Conservation (phyloP, 257 asterid genomes). For the Nyctanthes arbortristis region DNA sequence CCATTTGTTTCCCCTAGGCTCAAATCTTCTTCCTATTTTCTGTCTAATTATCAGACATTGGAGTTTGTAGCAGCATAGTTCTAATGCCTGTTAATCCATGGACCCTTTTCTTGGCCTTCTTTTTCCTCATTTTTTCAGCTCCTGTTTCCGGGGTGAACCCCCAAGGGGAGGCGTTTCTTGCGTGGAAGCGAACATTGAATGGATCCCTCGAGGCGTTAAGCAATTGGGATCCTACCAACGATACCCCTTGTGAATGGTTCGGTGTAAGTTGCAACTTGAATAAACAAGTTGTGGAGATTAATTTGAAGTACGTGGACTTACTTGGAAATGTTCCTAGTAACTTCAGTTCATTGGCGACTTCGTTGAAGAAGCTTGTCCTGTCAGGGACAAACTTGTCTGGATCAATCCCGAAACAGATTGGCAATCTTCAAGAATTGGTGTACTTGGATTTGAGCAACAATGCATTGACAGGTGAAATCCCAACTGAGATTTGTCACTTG, state of each 20-base stretch:
- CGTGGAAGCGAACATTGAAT: slow-evolving; percentile 56
- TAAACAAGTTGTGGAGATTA: slow-evolving; percentile 48
- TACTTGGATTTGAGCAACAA: slow-evolving; percentile 66
- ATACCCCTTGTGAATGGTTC: slow-evolving; percentile 47
- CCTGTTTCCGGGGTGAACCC: slow-evolving; percentile 38
- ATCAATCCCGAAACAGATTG: slow-evolving; percentile 49
- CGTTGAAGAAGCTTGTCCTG: slow-evolving; percentile 45
- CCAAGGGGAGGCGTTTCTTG: slow-evolving; percentile 61
- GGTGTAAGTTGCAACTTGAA: slow-evolving; percentile 55
- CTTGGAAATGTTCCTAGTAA: slow-evolving; percentile 51
- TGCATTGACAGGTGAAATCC: slow-evolving; percentile 60
- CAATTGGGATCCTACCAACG: slow-evolving; percentile 60
- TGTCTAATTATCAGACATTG: slow-evolving; percentile 33
- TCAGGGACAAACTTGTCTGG: slow-evolving; percentile 67
- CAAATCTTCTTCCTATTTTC: slow-evolving; percentile 34
- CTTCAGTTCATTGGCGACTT: slow-evolving; percentile 38
- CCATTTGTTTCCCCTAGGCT: slow-evolving; percentile 49
- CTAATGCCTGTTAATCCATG: slow-evolving; percentile 39
- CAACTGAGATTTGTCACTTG: slow-evolving; percentile 40
- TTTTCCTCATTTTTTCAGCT: slow-evolving; percentile 5
- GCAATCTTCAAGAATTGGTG: slow-evolving; percentile 37
- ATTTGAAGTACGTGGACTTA: slow-evolving; percentile 56
- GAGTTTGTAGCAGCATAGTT: slow-evolving; percentile 44
- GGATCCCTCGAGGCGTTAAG: slow-evolving; percentile 47
- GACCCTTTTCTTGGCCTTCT: slow-evolving; percentile 21